Percentiles rank a stretch among this genome's conserved stretches.
These are phyloP conservation scores for Penium margaritaceum DNA, from an alignment of 139 green algal genomes.

Conservation along the genomic window DNA sequence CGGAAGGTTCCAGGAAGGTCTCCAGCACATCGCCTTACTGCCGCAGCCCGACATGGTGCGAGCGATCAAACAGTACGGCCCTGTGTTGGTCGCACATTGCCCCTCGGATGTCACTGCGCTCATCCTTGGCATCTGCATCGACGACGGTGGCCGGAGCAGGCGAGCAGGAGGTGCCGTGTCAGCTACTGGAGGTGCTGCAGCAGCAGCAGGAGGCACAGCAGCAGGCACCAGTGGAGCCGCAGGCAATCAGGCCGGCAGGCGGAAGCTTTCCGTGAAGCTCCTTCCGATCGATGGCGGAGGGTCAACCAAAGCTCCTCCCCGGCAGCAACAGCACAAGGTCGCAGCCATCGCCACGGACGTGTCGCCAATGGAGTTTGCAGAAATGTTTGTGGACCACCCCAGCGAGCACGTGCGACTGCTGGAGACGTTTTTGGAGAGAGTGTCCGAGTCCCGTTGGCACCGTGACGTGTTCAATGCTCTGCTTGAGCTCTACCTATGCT, in stretches of 20 bases:
- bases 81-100: conserved; percentile 53
- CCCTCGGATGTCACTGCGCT: conserved; percentile 69
- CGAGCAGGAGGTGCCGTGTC: too few relatives aligned
- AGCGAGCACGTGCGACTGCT: conserved; percentile 18
- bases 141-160: too few relatives aligned
- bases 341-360: too few relatives aligned
- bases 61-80: conserved; percentile 67
- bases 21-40: conserved; percentile 64
- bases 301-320: too few relatives aligned
- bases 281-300: too few relatives aligned
- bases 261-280: too few relatives aligned
- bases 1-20: conserved; percentile 61
- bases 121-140: conserved; percentile 79
- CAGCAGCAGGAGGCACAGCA: too few relatives aligned
- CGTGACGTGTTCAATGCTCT: conserved; percentile 27
- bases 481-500: conserved; percentile 40
- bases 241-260: too few relatives aligned
- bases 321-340: too few relatives aligned
- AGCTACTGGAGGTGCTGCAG: too few relatives aligned
- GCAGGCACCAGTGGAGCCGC: too few relatives aligned
- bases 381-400: conserved; percentile 37
- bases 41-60: conserved; percentile 34
- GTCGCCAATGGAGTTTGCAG: conserved; percentile 56
- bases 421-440: conserved; percentile 7
- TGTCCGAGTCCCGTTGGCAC: neutral